phyloP scores from a whole-genome alignment of 176 grass and related monocot species.

The Triticum aestivum region IWGSC_CS_RefSeq_v2.1 NC_057799.1:656203432-656203931 shows the following conservation, averaged over 20 bases:
- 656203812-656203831: background rate
- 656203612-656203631: background rate
- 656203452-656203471: background rate
- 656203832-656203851: background rate
- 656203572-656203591: too few species aligned
- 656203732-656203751: background rate
- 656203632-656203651: background rate
- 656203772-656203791: too few species aligned
- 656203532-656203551: too few species aligned
- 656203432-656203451: too few species aligned
- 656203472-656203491: background rate
- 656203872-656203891: too few species aligned
- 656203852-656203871: background rate
- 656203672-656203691: background rate
- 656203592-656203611: too few species aligned
- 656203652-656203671: too few species aligned
- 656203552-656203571: too few species aligned
- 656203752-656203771: background rate
- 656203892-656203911: too few species aligned
- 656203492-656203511: background rate
- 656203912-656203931: too few species aligned
- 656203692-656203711: background rate
- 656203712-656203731: background rate
- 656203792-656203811: too few species aligned
- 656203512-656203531: background rate